Base-by-base conservation (phyloP, 2,329 filamentous ascomycete species). In the Ophiostoma sp. region DNA sequence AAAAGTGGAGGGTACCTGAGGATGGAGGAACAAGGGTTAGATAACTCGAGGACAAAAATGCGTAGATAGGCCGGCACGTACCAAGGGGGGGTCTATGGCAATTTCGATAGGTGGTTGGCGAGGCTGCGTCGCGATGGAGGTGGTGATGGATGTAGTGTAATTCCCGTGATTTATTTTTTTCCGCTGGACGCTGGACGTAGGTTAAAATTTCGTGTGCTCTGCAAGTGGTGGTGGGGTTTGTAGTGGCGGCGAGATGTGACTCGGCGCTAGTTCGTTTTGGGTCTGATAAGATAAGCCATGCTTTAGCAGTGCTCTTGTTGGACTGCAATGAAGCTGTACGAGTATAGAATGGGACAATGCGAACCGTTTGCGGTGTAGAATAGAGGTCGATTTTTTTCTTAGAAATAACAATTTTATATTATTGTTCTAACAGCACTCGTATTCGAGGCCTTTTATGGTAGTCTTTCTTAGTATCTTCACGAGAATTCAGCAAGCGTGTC, bases 131-230 rank as follows among this genome's bases (percentile, higher is more conserved):
- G 68, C 41, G 48, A 62, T 62, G 23, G 67, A 68, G 64, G 60
- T 69, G 67, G 69, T 71, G 70, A 69, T 69, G 31, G 70, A 67
- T 67, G 62, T 69, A n/a, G 64, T 54, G 65, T 48, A 54, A 66
- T 33, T 36, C 36, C 68, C 68, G 71, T 70, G 71, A 60, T 52
- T 70, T 72, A 68, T 72, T 70, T 72, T 72, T 69, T 69, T 48
- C 65, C 67, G 57, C 69, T 70, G 67, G 23, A 67, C 35, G 41
- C 41, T 69, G 67, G 23, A 67, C 35, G 54, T 57, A 69, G 70
- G 68, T 67, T 71, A 74, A 74, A 74, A 73, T 72, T 74, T 73
- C 69, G 72, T 74, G 73, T 73, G 73, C 71, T 70, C 69, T 68
- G 71, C 68, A 67, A 64, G 44, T 33, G 39, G 71, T 73, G 72